phyloP scores from a whole-genome alignment of 2,329 filamentous ascomycete genomes.

The Didymosphaeria variabile region DNA sequence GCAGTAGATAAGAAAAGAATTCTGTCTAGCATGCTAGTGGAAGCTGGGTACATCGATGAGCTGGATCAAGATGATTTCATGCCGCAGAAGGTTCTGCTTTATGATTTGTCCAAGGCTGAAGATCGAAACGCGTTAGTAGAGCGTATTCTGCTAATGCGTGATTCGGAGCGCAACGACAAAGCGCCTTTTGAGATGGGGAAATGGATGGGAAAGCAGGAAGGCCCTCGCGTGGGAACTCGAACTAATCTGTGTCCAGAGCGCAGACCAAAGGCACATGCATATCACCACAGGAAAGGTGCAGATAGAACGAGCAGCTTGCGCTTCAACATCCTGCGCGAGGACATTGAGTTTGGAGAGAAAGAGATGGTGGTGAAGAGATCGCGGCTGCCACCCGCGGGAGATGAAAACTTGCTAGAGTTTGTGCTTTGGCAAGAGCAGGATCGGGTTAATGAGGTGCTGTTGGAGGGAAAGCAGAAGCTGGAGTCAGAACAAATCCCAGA shows the following conservation, averaged over 20 bases:
- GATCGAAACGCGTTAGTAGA: constrained; percentile 5
- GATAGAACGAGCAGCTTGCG: not conserved
- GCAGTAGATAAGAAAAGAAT: not conserved
- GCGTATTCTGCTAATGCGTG: not conserved
- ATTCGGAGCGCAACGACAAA: not conserved
- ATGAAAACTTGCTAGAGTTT: not conserved
- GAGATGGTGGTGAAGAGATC: not conserved
- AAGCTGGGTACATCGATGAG: not conserved
- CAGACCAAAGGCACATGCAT: not conserved
- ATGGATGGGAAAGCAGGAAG: constrained; percentile 8
- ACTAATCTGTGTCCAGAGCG: not conserved
- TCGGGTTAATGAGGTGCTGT: not conserved
- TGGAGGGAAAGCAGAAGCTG: not conserved
- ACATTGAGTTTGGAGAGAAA: not conserved
- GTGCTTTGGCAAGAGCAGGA: not conserved
- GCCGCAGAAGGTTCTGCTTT: constrained; percentile 1
- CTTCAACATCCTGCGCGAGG: not conserved
- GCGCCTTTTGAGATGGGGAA: not conserved
- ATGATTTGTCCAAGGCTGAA: not conserved
- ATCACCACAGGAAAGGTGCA: not conserved
- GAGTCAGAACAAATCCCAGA: not conserved
- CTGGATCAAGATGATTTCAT: not conserved
- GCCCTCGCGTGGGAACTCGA: not conserved
- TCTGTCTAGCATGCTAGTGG: not conserved
- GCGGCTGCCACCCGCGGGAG: not conserved